These are phyloP conservation scores for Salvia splendens DNA, from an alignment of 257 asterid genomes.

Conservation along the genomic window DNA sequence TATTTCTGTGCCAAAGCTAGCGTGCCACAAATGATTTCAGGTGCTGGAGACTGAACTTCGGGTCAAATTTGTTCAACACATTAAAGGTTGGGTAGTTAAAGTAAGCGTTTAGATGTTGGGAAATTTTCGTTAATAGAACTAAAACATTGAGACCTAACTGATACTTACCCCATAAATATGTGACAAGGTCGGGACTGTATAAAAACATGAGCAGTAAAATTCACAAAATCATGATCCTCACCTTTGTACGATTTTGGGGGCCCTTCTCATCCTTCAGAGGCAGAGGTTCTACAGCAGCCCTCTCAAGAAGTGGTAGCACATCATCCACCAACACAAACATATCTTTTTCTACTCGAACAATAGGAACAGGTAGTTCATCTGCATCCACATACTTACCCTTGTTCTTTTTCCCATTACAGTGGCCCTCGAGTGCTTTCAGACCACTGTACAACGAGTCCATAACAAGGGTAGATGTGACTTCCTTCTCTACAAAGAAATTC, in stretches of 20 bases:
- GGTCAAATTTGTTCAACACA: no score
- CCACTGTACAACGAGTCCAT: constrained; percentile 97
- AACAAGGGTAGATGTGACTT: constrained; percentile 92
- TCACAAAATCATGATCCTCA: constrained; percentile 26
- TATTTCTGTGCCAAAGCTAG: no score
- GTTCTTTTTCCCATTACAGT: constrained; percentile 59
- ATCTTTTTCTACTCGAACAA: constrained; percentile 66
- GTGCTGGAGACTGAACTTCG: no score
- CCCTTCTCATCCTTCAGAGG: constrained; percentile 97
- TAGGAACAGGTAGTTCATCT: constrained; percentile 63
- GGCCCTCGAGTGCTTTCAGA: constrained; percentile 85
- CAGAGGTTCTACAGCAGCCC: constrained; percentile 86
- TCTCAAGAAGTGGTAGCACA: constrained; percentile 76
- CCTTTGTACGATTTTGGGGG: constrained; percentile 93
- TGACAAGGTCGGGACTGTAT: no score
- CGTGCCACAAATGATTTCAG: no score
- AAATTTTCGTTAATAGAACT: no score
- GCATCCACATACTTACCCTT: constrained; percentile 54
- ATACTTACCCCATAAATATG: no score
- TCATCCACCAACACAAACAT: constrained; percentile 82
- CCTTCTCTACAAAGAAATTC: constrained; percentile 88
- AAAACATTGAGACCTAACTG: no score
- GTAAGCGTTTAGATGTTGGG: no score
- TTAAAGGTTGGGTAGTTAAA: no score
- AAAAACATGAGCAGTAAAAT: background rate